Evolutionary conservation across 305 asterid species (phyloP), one percentile per base, ranked within the genome.

Genomic region (Fraxinus sp.): DNA sequence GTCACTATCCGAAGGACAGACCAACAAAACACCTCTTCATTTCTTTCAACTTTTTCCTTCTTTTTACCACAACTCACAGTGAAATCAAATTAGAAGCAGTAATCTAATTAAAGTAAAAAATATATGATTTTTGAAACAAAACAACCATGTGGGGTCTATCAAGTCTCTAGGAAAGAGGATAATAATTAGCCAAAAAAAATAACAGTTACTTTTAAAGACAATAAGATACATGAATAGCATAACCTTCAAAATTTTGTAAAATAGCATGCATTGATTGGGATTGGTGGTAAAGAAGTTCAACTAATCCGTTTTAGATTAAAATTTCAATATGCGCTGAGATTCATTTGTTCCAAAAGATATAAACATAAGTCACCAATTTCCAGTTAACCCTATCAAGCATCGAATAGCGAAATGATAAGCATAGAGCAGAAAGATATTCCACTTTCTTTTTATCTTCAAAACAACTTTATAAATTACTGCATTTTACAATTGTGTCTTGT

Each of bases 241-340:
- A 44, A 10, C 26, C 28, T 30, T 74, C 35, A 37, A 75, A 75
- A 44, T 16, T 70, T 35, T 4, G 72, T 20, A 30, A 84, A 20
- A 33, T 7, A 62, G 1, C 68, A 30, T 59, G 46, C 11, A 73
- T 24, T 30, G 74, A 70, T 24, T 46, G 75, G 74, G 79, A 81
- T 49, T 28, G 35, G 37, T 9, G 68, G 76, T 64, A 39, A 68
- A 36, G 24, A 49, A 35, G 79, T 59, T 84, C 36, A 39, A 55
- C 8, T 46, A 75, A 57, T 78, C 80, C 52, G 18, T 46, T 46
- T 26, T 41, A 82, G 32, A 62, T 62, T 4, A n/a, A 62, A 83
- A 77, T 32, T 3, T 11, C 7, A 72, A 76, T 52, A 81, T 36
- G 64, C 46, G 8, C 4, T 52, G 78, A 52, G 16, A n/a, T 37